Evolutionary conservation across 768 basidiomycete genomes (phyloP).

Genomic region (Brasilioporus rufonigricans): DNA sequence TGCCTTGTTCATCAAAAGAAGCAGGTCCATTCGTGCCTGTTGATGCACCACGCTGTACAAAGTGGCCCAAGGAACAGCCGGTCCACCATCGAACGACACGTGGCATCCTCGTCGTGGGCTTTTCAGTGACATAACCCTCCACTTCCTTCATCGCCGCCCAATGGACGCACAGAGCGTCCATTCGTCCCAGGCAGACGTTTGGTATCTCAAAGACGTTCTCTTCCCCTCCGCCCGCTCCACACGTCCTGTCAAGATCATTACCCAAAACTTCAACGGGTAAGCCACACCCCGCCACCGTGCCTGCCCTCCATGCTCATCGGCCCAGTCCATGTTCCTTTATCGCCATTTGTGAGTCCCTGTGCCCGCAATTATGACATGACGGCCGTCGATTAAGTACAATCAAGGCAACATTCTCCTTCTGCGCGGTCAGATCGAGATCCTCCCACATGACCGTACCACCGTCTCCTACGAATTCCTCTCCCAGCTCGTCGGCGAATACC

Average conservation of each 20-base stretch:
- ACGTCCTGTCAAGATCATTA: slow-evolving; percentile 59
- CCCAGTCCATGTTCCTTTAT: slow-evolving; percentile 87
- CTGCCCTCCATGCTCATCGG: neutral
- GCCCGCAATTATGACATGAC: no score
- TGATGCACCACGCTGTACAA: no score
- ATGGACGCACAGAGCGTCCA: slow-evolving; percentile 16
- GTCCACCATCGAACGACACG: no score
- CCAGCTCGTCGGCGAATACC: slow-evolving; percentile 78
- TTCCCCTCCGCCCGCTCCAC: slow-evolving; percentile 40
- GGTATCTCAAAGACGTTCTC: slow-evolving; percentile 70
- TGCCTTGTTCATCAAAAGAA: no score
- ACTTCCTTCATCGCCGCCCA: neutral
- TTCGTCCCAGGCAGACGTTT: slow-evolving; percentile 51
- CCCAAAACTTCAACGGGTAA: slow-evolving; percentile 83
- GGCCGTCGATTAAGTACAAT: no score
- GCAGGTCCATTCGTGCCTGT: neutral
- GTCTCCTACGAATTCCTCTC: slow-evolving; percentile 87
- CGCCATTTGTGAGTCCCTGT: slow-evolving; percentile 62
- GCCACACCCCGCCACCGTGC: slow-evolving; percentile 21
- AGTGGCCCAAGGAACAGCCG: no score
- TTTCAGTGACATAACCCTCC: no score
- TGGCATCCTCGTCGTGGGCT: no score
- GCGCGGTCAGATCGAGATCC: slow-evolving; percentile 75
- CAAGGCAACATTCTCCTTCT: slow-evolving; percentile 91
- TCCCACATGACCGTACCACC: slow-evolving; percentile 58